Percentiles rank a stretch among this genome's conserved stretches.
phyloP scores from a whole-genome alignment of 192 early-diverging fungal species.

The Funneliformis mosseae region DNA sequence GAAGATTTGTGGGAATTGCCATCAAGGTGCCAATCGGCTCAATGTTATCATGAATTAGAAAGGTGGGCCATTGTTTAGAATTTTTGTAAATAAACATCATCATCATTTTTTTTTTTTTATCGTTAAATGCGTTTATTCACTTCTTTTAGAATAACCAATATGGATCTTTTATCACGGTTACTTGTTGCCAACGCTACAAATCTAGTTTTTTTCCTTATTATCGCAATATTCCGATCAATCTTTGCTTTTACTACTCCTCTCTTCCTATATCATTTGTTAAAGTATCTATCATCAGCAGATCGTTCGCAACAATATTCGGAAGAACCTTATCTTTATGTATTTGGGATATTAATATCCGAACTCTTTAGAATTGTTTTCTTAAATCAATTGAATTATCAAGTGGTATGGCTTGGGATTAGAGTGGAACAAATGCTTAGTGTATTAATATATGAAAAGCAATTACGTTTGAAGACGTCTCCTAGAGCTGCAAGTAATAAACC shows the following conservation, averaged over 20 bases:
- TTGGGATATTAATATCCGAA: conserved; percentile 50
- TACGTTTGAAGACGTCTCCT: conserved; percentile 42
- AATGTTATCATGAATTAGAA: conserved; percentile 33
- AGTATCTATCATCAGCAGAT: conserved; percentile 42
- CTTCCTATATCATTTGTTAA: conserved; percentile 48
- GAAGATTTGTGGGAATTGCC: conserved; percentile 41
- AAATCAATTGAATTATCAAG: conserved; percentile 54
- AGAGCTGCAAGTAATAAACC: conserved; percentile 55
- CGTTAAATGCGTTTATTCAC: not conserved
- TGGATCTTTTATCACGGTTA: conserved; percentile 26
- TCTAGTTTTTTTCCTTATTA: conserved; percentile 26
- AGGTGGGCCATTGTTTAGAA: not conserved
- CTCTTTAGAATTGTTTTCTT: conserved; percentile 45
- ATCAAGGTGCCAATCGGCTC: conserved; percentile 30
- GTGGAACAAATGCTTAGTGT: conserved; percentile 59
- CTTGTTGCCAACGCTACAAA: conserved; percentile 20
- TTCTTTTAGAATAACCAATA: conserved; percentile 16
- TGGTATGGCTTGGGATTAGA: conserved; percentile 52
- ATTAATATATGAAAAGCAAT: conserved; percentile 52
- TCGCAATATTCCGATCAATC: conserved; percentile 38
- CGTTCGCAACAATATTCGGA: conserved; percentile 36
- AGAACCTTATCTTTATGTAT: conserved; percentile 51
- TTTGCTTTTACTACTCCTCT: conserved; percentile 54
- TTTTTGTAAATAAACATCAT: not conserved
- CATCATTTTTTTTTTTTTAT: not conserved